These are phyloP conservation scores for Apophysomyces trapeziformis DNA, from an alignment of 371 early-diverging fungal genomes.

Conservation along the genomic window DNA sequence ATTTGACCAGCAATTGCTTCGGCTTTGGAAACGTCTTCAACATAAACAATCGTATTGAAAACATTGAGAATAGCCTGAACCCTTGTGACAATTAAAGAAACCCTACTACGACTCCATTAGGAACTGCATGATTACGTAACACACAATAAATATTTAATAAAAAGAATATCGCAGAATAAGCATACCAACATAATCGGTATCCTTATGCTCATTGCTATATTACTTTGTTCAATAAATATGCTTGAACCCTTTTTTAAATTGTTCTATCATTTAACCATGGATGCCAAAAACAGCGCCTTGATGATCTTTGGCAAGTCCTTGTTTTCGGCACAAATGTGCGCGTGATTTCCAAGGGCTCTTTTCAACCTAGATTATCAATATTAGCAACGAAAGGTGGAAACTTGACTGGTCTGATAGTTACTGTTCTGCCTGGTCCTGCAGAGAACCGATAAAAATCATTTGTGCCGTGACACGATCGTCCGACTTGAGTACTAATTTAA, in stretches of 20 bases:
- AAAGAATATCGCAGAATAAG: too few relatives aligned
- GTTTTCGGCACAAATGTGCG: conserved; percentile 73
- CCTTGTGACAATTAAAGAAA: too few relatives aligned
- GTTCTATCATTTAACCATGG: conserved; percentile 65
- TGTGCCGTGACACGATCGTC: conserved; percentile 72
- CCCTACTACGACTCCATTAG: too few relatives aligned
- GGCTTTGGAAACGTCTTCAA: too few relatives aligned
- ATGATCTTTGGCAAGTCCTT: conserved; percentile 83
- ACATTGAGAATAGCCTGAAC: too few relatives aligned
- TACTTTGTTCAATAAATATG: too few relatives aligned
- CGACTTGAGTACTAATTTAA: conserved; percentile 59
- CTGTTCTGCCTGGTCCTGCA: conserved; percentile 70
- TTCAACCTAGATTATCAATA: conserved; percentile 46
- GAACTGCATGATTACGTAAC: too few relatives aligned
- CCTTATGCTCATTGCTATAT: too few relatives aligned
- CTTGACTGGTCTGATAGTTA: conserved; percentile 27
- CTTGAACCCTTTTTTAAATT: background rate
- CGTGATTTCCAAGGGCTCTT: conserved; percentile 66
- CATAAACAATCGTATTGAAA: too few relatives aligned
- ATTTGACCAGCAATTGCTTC: too few relatives aligned
- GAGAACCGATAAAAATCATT: conserved; percentile 75
- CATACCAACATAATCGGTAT: too few relatives aligned
- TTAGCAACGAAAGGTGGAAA: background rate
- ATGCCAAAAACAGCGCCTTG: conserved; percentile 75
- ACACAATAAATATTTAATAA: too few relatives aligned